Percentiles rank a stretch among this genome's conserved stretches.
phyloP scores from a whole-genome alignment of 2,329 filamentous ascomycete genomes.

The Ciborinia camelliae region DNA sequence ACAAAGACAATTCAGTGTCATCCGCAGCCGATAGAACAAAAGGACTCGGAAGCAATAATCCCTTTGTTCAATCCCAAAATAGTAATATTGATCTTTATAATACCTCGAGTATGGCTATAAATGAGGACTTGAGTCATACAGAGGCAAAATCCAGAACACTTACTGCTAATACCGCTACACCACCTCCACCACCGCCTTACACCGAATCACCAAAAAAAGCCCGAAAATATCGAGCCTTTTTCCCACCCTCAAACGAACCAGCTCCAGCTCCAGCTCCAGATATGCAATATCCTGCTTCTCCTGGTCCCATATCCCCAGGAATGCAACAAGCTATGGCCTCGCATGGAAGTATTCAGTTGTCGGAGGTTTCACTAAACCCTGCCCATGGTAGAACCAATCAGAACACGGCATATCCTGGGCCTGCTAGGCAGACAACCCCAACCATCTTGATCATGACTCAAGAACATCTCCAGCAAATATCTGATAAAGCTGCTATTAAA shows the following conservation, averaged over 20 bases:
- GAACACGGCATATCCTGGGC: conserved; percentile 35
- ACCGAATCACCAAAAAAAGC: conserved; percentile 31
- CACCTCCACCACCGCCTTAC: conserved; percentile 35
- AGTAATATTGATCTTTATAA: conserved; percentile 20
- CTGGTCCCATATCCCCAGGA: conserved; percentile 60
- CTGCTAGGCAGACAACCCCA: conserved; percentile 23
- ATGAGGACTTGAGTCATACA: not conserved
- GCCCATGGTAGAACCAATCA: conserved; percentile 33
- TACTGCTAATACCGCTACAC: conserved; percentile 3
- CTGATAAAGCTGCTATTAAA: conserved; percentile 26
- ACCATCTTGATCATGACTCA: conserved; percentile 23
- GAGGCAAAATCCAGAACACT: conserved; percentile 11
- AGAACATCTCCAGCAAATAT: conserved; percentile 12
- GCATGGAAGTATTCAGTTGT: conserved; percentile 57
- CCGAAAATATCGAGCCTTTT: conserved; percentile 52
- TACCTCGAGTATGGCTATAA: conserved; percentile 3
- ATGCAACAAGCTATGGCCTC: conserved; percentile 60
- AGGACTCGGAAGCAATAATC: conserved; percentile 29
- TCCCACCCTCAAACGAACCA: conserved; percentile 51
- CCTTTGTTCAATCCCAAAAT: conserved; percentile 27
- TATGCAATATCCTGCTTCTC: conserved; percentile 52
- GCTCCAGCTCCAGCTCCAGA: conserved; percentile 46
- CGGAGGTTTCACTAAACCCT: conserved; percentile 55
- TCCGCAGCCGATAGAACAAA: conserved; percentile 22
- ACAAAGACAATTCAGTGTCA: conserved; percentile 25